Base-by-base conservation (phyloP, 805 yeast genomes). In the Saccharomycopsis lassenensis region DNA sequence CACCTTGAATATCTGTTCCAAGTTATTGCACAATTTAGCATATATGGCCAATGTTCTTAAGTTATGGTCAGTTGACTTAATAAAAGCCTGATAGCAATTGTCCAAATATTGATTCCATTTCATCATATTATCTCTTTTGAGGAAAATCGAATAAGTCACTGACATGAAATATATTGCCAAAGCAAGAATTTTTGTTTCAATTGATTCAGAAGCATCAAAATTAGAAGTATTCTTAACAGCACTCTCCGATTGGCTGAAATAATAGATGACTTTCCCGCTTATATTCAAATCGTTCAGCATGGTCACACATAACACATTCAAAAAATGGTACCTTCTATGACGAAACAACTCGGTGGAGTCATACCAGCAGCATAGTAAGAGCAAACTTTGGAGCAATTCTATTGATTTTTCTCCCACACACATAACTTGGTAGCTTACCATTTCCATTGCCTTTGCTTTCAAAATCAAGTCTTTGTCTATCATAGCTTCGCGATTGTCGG, bases 321-420 rank as follows among this genome's bases (percentile, higher is more conserved):
- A 65, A 35, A 84, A 60, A 51, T 82, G 91, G 45, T 77, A 76
- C 32, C 93, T 70, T 39, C 93, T 71, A 47, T 80, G 81, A 45
- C 76, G 81, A 46, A 82, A 81, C 47, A 82, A 61, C 54, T 84
- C 95, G 0, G 94, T 82, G 3, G 83, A 71, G 46, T 80, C 82
- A 52, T 84, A 85, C 94, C 94, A 86, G 20, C 77, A 55, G 18
- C 80, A 68, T 35, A 80, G 59, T 4, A 82, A 49, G 14, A 80
- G 51, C 33, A 81, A 58, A 14, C 77, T 59, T 52, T 77, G 76
- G 26, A 85, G 58, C 24, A 83, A 55, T 52, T 83, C 87, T 12
- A 75, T 56, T 5, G 76, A 67, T 57, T 83, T 86, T 37, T 71
- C 65, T 14, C 95, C 94, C 18, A 69, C 62, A 6, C 78, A 65